Evolutionary conservation across 495 filamentous ascomycete species (phyloP).

Genomic region (Aspergillus mulundensis): DNA sequence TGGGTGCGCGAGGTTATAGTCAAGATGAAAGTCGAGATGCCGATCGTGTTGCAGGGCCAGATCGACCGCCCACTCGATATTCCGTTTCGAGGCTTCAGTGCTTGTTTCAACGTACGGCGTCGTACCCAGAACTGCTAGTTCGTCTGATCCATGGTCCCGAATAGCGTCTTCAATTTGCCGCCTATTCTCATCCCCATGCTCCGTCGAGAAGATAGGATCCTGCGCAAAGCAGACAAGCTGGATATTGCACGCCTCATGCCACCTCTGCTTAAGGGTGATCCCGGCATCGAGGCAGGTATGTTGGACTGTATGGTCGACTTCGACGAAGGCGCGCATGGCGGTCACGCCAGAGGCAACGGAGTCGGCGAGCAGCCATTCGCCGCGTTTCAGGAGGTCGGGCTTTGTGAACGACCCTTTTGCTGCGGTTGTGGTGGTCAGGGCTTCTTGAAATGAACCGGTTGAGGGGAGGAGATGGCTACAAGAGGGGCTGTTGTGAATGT

Average conservation of each 20-base stretch:
- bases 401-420: conserved; percentile 61
- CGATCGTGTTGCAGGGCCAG: conserved; percentile 43
- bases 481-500: conserved; percentile 54
- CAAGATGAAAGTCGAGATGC: conserved; percentile 71
- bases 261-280: conserved; percentile 53
- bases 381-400: conserved; percentile 58
- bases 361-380: conserved; percentile 62
- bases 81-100: conserved; percentile 44
- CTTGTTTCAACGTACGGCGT: conserved; percentile 68
- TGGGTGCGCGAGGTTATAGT: conserved; percentile 57
- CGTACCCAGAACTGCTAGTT: conserved; percentile 60
- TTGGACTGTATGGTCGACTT: conserved; percentile 62
- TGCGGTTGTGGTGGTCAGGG: conserved; percentile 54
- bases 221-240: conserved; percentile 76
- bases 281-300: conserved; percentile 57
- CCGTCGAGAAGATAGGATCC: conserved; percentile 59
- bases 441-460: conserved; percentile 62
- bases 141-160: conserved; percentile 8
- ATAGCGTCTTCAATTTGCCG: conserved; percentile 48
- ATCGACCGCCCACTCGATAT: conserved; percentile 60
- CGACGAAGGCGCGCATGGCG: conserved; percentile 68
- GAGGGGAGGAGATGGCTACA: conserved; percentile 57
- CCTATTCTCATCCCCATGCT: conserved; percentile 43
- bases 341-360: conserved; percentile 65
- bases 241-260: conserved; percentile 50